Base-by-base conservation (phyloP, 2,329 filamentous ascomycete species). In the Fusarium pseudocircinatum region DNA sequence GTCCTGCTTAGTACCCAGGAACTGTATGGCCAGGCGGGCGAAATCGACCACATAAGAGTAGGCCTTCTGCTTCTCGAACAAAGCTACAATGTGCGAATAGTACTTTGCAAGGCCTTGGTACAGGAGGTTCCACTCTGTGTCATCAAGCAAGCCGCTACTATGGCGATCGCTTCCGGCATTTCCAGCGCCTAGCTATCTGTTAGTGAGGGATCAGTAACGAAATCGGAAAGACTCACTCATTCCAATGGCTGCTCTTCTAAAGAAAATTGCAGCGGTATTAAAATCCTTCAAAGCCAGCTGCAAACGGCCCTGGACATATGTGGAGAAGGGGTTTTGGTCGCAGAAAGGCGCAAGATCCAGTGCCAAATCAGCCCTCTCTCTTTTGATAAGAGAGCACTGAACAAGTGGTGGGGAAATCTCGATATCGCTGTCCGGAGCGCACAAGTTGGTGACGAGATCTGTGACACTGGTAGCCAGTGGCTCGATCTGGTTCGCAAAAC, bases 21-120 rank as follows among this genome's bases (percentile, higher is more conserved):
- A 92, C 77, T 94, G 91, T 46, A 97, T 85, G 11, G 93, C 91
- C 30, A 95, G 85, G 43, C 90, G 89, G 43, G 94, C 91, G 84
- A 97, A 98, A 74, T 97, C 94, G 11, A 94, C 89, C 44, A 97
- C 94, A 77, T 93, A 93, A 4, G 93, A 93, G 81, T 93, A 94
- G 1, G 92, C 91, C 75, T 92, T 93, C 47, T 90, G 88, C 75
- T 89, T 89, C 80, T 98, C 95, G 78, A 93, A 98, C 3, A 99
- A 87, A 26, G 90, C 87, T 18, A 95, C 89, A 57, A 98, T 89
- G 80, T 99, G 96, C 46, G 92, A 90, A 81, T 97, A 97, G 83
- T 98, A 99, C 71, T 89, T 91, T 10, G 94, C 89, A 44, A 95
- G 87, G 4, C 96, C 96, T 63, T 90, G 89, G 78, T 95, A 89